Evolutionary conservation across 805 yeast genomes (phyloP).

Genomic region (Debaryomyces castellii): DNA sequence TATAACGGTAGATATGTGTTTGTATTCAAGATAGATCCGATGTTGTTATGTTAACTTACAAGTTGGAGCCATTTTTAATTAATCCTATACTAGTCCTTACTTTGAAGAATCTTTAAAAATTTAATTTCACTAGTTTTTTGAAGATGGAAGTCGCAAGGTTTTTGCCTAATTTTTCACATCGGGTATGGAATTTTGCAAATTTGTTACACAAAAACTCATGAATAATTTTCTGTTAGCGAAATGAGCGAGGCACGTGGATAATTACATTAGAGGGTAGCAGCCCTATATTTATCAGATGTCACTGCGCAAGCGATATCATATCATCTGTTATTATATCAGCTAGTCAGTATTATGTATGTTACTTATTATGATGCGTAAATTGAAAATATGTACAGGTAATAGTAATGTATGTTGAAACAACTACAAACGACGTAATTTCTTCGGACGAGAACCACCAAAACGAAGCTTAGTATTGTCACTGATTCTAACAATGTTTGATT

Average conservation of each 20-base stretch:
- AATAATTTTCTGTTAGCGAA: constrained; percentile 1
- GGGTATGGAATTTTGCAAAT: neutral
- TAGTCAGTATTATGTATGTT: too few species aligned
- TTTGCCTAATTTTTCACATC: constrained; percentile 6
- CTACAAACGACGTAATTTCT: constrained; percentile 73
- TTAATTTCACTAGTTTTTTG: constrained; percentile 2
- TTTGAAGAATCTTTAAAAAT: constrained; percentile 3
- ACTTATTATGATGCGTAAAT: neutral
- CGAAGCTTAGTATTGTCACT: constrained; percentile 80
- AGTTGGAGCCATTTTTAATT: constrained; percentile 24
- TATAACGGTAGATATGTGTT: neutral
- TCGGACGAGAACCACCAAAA: constrained; percentile 91
- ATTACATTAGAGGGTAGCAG: neutral
- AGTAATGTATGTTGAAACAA: neutral
- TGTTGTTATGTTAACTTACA: constrained; percentile 14
- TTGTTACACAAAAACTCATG: constrained; percentile 4
- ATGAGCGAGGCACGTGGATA: neutral
- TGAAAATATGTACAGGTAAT: constrained; percentile 1
- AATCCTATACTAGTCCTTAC: constrained; percentile 9
- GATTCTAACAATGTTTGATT: constrained; percentile 65
- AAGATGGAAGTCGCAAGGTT: neutral
- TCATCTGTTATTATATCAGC: too few species aligned
- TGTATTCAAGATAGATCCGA: neutral
- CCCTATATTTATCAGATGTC: neutral
- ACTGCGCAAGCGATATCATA: neutral